A percentile compares a stretch with the other conserved stretches of the same genome.
These are phyloP conservation scores for Agrocybe chaxingu DNA, from an alignment of 768 basidiomycete species.

Conservation along the genomic window DNA sequence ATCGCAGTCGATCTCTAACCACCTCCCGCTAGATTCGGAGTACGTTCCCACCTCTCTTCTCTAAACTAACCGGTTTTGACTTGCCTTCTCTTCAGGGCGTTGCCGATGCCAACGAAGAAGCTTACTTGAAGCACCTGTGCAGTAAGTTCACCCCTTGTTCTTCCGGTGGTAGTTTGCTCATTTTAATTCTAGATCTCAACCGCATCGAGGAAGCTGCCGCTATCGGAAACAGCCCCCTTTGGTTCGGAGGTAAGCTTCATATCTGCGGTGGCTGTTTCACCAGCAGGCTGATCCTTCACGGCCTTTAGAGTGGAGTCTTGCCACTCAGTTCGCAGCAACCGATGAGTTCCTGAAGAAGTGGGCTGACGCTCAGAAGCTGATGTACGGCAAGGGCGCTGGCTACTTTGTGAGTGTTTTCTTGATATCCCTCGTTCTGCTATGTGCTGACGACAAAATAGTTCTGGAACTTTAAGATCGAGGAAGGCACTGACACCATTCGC, in stretches of 20 bases:
- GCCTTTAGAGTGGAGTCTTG: conserved; percentile 42
- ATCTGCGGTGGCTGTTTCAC: not conserved
- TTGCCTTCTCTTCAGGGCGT: conserved; percentile 49
- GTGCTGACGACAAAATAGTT: conserved; percentile 21
- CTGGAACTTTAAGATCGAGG: conserved; percentile 78
- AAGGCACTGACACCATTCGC: conserved; percentile 45
- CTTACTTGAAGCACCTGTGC: conserved; percentile 68
- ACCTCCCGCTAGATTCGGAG: conserved; percentile 47
- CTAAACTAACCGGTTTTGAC: conserved; percentile 3
- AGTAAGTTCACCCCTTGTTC: conserved; percentile 40
- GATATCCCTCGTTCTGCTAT: not conserved
- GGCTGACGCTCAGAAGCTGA: conserved; percentile 75
- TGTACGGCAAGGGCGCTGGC: conserved; percentile 56
- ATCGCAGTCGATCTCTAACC: not conserved
- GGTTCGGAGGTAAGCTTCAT: conserved; percentile 33
- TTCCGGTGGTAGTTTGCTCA: not conserved
- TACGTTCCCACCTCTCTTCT: conserved; percentile 23
- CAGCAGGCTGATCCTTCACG: not conserved
- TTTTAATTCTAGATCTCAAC: conserved; percentile 45
- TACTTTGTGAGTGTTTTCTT: conserved; percentile 54
- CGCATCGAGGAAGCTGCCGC: conserved; percentile 40
- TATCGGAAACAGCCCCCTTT: conserved; percentile 35
- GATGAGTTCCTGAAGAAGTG: conserved; percentile 60
- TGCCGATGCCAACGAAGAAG: conserved; percentile 57
- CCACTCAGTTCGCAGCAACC: conserved; percentile 62